Evolutionary conservation across 2,329 filamentous ascomycete genomes (phyloP), one percentile per base, ranked within the genome.

Genomic region (Dactylellina parvicollis): DNA sequence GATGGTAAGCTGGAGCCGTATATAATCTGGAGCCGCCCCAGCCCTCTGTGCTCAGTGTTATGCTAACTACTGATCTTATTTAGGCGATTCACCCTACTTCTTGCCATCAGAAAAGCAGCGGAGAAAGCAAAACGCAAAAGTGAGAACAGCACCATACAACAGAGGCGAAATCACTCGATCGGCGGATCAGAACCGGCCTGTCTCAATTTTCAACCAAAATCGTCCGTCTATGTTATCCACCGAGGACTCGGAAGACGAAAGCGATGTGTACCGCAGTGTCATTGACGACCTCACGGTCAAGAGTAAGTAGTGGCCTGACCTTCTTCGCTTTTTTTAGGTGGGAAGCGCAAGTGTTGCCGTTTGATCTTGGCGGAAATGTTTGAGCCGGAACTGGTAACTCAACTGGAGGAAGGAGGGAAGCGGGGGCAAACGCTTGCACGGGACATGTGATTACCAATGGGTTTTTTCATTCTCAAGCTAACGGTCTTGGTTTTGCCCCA

Each of bases 271-370:
- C 72, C 85, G 92, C 49, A 90, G 90, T 76, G 91, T 96, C 14
- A 96, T 96, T 50, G 92, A 96, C 77, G 92, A 96, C 79, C 81
- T 96, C 69, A 96, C 92, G 0, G 83, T 96, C 24, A 90, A 92
- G 78, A 96, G 95, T 79, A 91, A 73, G 69, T 65, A 52, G 46
- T 57, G 46, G 36, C 38, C 61, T 36, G 73, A 60, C 42, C 26
- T 38, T 20, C 20, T 36, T 66, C 22, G 52, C 34, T 64, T 56
- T 26, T 52, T 62, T 59, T 52, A 3, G 36, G 38, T 64, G 14
- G 2, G 24, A 16, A 18, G 16, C 34, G 65, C 57, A 28, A 16
- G 49, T 22, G 40, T 38, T 32, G 9, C 18, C 18, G 28, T n/a
- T n/a, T 18, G 16, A 66, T 36, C 52, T 65, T 72, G 57, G 67